These are phyloP conservation scores for Lentinula novae-zelandiae DNA, from an alignment of 1,284 basidiomycete genomes.

Conservation along the genomic window DNA sequence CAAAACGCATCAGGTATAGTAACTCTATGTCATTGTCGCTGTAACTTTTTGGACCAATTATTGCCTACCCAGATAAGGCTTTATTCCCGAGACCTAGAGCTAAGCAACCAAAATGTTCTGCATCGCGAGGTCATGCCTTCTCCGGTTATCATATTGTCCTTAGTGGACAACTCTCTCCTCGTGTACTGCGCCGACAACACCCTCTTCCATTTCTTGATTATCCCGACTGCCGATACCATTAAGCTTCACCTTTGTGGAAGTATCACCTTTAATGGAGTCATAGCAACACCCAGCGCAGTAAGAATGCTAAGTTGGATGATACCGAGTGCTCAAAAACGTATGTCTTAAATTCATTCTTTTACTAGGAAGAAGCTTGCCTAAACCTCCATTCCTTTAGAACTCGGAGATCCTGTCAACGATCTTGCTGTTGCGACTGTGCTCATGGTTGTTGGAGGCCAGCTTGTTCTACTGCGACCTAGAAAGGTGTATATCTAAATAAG, in stretches of 20 bases:
- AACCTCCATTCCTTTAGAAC: slow-evolving; percentile 43
- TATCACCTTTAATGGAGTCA: slow-evolving; percentile 92
- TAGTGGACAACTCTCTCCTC: slow-evolving; percentile 95
- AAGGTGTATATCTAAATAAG: slow-evolving; percentile 44
- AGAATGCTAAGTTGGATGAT: slow-evolving; percentile 97
- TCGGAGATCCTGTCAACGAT: slow-evolving; percentile 94
- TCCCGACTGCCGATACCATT: slow-evolving; percentile 82
- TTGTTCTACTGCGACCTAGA: slow-evolving; percentile 82
- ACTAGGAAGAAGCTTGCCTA: background rate
- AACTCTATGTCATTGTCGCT: background rate
- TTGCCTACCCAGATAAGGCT: slow-evolving; percentile 66
- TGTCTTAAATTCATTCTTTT: slow-evolving; percentile 23
- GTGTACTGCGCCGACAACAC: slow-evolving; percentile 98
- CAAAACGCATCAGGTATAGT: slow-evolving; percentile 71
- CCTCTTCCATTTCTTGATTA: slow-evolving; percentile 89
- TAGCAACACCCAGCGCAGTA: slow-evolving; percentile 82
- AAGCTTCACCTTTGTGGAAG: slow-evolving; percentile 90
- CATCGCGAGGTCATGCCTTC: slow-evolving; percentile 79
- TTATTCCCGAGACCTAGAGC: slow-evolving; percentile 92
- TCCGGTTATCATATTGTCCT: slow-evolving; percentile 80
- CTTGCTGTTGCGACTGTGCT: slow-evolving; percentile 92
- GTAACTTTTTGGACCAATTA: background rate
- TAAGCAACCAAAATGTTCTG: slow-evolving; percentile 84
- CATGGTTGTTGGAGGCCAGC: slow-evolving; percentile 92
- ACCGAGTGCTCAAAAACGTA: slow-evolving; percentile 88